Conservation (phyloP, 768 basidiomycete genomes). For the Ephemerocybe angulata region DNA sequence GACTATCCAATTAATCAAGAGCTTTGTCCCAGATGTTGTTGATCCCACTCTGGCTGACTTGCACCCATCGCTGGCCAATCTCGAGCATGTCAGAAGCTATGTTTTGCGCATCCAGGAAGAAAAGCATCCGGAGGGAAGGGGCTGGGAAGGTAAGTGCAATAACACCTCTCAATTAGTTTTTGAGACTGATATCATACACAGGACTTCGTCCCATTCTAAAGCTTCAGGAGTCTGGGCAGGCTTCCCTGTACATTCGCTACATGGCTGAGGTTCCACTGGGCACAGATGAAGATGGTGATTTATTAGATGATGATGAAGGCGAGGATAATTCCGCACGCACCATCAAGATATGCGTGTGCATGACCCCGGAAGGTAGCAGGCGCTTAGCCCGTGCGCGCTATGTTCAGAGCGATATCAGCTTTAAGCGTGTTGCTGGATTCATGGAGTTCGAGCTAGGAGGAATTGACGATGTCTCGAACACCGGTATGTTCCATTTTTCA, state of each 20-base stretch:
- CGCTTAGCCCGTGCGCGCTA: constrained; percentile 17
- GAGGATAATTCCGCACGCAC: constrained; percentile 13
- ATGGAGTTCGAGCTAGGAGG: constrained; percentile 22
- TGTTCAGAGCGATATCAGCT: constrained; percentile 26
- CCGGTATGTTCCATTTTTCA: constrained; percentile 1
- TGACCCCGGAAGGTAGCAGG: constrained; percentile 18
- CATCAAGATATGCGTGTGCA: constrained; percentile 25
- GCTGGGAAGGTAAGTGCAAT: no score
- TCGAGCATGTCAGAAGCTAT: no score
- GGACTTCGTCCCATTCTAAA: no score
- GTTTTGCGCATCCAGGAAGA: no score
- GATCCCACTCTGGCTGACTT: neutral
- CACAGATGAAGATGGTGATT: neutral
- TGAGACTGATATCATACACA: no score
- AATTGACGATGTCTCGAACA: constrained; percentile 1
- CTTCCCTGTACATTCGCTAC: no score
- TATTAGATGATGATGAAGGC: constrained; percentile 4
- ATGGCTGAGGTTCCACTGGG: no score
- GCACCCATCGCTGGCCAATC: no score
- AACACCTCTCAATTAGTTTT: no score
- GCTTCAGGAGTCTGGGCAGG: no score
- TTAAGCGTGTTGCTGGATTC: constrained; percentile 24
- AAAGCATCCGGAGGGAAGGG: no score
- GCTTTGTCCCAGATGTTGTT: neutral
- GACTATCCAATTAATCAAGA: neutral